Evolutionary conservation across 306 rosid genomes (phyloP), one percentile per base, ranked within the genome.

Genomic region (Cicer pinnatifidum): DNA sequence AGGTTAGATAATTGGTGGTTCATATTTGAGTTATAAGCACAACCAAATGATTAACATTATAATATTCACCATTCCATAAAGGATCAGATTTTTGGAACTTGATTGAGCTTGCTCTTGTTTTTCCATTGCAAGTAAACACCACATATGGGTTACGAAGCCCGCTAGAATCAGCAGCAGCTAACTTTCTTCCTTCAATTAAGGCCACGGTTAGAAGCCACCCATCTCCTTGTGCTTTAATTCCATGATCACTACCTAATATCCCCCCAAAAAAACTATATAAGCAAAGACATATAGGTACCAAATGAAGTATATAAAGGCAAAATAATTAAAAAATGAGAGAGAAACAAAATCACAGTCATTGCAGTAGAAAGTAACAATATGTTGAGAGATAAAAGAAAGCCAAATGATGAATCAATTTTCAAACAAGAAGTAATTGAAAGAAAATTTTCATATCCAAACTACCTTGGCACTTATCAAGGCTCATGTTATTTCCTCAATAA

Each of bases 201-300:
- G 99, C 97, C 82, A 95, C 96, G 57, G 99, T 95, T 53, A 95
- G 88, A 77, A 90, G 64, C 99, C 99, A 95, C 77, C 99, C 99
- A 76, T 90, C 97, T 86, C 99, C 99, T 60, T 82, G 93, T 50
- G 99, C 96, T 85, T 89, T 95, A 77, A 91, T 79, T 78, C 97
- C 97, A 77, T 95, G 92, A 82, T 95, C 97, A 84, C 97, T 86
- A 80, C 96, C 99, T 95, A 71, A 69, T 35, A 72, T 76, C 68
- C 33, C 47, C 44, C 53, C 6, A 50, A 48, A 77, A 77, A 54
- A 37, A 12, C 6, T 70, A 61, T 39, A 54, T 68, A 64, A 78
- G 76, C 54, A 72, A 78, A 60, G 79, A 57, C 59, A 67, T 68
- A 47, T 46, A 52, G 52, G 33, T 4, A 38, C 63, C 75, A 57